These are phyloP conservation scores for Mucor circinelloides DNA, from an alignment of 371 early-diverging fungal species.

Conservation along the genomic window DNA sequence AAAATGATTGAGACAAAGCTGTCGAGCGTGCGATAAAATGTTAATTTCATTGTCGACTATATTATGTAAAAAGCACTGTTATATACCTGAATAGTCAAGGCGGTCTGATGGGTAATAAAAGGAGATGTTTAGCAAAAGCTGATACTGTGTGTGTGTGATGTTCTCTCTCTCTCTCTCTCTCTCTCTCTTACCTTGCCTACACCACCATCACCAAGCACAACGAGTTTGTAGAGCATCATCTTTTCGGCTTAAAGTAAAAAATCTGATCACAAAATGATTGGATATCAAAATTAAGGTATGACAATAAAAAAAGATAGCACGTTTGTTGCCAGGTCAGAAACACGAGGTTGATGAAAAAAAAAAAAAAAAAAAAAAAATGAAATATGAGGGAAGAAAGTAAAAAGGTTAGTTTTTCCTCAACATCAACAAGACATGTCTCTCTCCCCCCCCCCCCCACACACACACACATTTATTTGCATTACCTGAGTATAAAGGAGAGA, in stretches of 20 bases:
- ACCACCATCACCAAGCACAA: constrained; percentile 60
- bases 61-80: background rate
- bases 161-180: background rate
- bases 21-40: background rate
- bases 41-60: background rate
- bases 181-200: constrained; percentile 50
- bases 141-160: background rate
- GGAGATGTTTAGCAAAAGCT: background rate
- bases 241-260: constrained; percentile 15
- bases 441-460: too few relatives aligned
- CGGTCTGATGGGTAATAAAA: constrained; percentile 21
- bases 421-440: background rate
- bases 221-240: constrained; percentile 66
- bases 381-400: background rate
- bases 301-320: constrained; percentile 17
- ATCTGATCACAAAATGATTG: constrained; percentile 13
- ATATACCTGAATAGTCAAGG: constrained; percentile 39
- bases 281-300: constrained; percentile 10
- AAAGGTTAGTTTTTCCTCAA: background rate
- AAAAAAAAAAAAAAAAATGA: background rate
- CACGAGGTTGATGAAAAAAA: constrained; percentile 10
- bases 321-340: constrained; percentile 17
- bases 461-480: background rate
- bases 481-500: background rate
- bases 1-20: constrained; percentile 78